Evolutionary conservation across 192 early-diverging fungal genomes (phyloP), one percentile per base, ranked within the genome.

Genomic region (Coemansia sp.): DNA sequence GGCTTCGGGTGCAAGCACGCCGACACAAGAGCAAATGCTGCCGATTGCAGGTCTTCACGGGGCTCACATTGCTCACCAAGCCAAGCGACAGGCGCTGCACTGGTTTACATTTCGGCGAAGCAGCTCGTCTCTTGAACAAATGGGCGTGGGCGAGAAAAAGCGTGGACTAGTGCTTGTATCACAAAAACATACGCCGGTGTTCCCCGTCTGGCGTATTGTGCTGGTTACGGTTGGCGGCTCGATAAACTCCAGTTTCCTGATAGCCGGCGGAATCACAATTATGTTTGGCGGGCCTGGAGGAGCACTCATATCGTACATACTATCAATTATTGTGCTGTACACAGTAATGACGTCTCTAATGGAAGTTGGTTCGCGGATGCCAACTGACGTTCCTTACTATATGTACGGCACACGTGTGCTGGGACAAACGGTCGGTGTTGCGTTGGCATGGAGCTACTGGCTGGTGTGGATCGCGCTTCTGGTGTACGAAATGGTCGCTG

Each of bases 291-390:
- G 69, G 26, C 69, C 69, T 8, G 69, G 63, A 2, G 69, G 69
- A 16, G 57, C 63, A 3, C 45, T 71, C 7, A 57, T 71, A 2
- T 57, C 69, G 0, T 65, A 61, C 35, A 49, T 56, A 3, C 19
- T 71, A 14, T 14, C 63, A 3, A 14, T 65, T 0, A 14, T 47
- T 0, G 53, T 60, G 19, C 11, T 71, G 41, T 71, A 71, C 14
- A n/a, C 27, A n/a, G 69, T 61, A 1, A 71, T 65, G 22, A 71
- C 63, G 4, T 65, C 69, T 35, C 52, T 71, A 16, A 65, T 65
- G 69, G 69, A 71, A 23, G 41, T 71, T 37, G 62, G 38, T 2
- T 64, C 62, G 26, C 11, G 55, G 22, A 60, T 71, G 57, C 69
- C 69, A 2, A 45, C 45, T 3, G 38, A 45, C 25, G 23, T 71